A percentile compares a stretch with the other conserved stretches of the same genome.
Conservation (phyloP, 192 early-diverging fungal genomes). For the Mortierella antarctica region DNA sequence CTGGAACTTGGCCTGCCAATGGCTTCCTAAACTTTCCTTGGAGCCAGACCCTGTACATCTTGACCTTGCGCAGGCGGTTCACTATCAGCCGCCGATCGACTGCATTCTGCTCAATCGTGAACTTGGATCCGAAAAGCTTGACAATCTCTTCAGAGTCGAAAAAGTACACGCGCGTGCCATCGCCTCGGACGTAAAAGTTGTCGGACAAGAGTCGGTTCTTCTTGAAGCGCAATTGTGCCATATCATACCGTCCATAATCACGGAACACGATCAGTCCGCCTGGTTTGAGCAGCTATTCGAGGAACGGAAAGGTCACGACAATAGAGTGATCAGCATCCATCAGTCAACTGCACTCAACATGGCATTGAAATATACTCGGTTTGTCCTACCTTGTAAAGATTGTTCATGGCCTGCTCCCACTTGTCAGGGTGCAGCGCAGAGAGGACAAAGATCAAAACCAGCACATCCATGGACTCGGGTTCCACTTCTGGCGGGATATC, state of each 20-base stretch:
- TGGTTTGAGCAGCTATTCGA: conserved; percentile 76
- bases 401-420: conserved; percentile 82
- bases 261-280: conserved; percentile 91
- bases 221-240: conserved; percentile 98
- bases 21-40: conserved; percentile 95
- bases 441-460: conserved; percentile 94
- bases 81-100: conserved; percentile 93
- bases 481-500: conserved; percentile 74
- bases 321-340: neutral
- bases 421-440: conserved; percentile 90
- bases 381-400: conserved; percentile 80
- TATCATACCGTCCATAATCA: conserved; percentile 98
- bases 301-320: neutral
- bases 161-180: conserved; percentile 96
- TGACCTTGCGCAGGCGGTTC: conserved; percentile 89
- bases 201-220: conserved; percentile 87
- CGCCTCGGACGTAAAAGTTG: conserved; percentile 97
- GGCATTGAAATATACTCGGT: neutral
- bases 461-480: conserved; percentile 86
- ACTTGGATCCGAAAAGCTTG: conserved; percentile 64
- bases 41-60: conserved; percentile 98
- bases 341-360: conserved; percentile 1
- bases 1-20: conserved; percentile 24
- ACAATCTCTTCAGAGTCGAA: conserved; percentile 79
- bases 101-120: conserved; percentile 88